These are phyloP conservation scores for Citrus reticulata DNA, from an alignment of 345 rosid species.

Conservation along the genomic window DNA sequence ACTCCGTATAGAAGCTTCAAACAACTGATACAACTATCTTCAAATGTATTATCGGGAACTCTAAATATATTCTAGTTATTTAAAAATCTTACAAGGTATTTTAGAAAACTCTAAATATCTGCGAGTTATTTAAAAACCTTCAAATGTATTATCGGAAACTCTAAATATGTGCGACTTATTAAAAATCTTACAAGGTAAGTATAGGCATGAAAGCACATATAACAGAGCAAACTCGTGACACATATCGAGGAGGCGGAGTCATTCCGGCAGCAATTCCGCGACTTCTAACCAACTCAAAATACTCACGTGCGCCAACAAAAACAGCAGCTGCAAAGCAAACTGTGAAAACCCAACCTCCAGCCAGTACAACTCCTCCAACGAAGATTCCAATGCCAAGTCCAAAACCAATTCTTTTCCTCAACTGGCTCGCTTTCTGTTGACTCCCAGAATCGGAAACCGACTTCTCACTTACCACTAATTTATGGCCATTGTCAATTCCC, in stretches of 20 bases:
- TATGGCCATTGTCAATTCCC: slow-evolving; percentile 39
- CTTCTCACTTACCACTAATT: slow-evolving; percentile 29
- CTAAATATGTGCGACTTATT: background rate
- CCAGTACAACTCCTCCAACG: slow-evolving; percentile 70
- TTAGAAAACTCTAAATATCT: background rate
- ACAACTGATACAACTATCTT: background rate
- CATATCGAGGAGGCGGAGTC: slow-evolving; percentile 97
- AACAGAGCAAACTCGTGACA: slow-evolving; percentile 79
- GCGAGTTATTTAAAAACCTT: slow-evolving; percentile 23
- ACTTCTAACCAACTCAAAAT: slow-evolving; percentile 82
- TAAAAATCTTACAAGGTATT: slow-evolving; percentile 59
- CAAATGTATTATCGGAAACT: slow-evolving; percentile 41
- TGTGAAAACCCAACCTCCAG: slow-evolving; percentile 89
- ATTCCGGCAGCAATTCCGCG: slow-evolving; percentile 82
- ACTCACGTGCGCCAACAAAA: slow-evolving; percentile 73
- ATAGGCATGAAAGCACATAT: slow-evolving; percentile 81
- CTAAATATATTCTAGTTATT: background rate
- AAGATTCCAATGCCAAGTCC: slow-evolving; percentile 80
- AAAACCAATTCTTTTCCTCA: slow-evolving; percentile 65
- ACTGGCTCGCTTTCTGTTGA: slow-evolving; percentile 49
- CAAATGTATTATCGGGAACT: background rate
- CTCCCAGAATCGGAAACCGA: slow-evolving; percentile 20
- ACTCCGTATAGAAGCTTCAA: background rate
- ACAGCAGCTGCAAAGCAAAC: slow-evolving; percentile 58
- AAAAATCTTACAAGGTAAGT: slow-evolving; percentile 66